Evolutionary conservation across 768 basidiomycete species (phyloP).

Genomic region (Botryobasidium botryosum): DNA sequence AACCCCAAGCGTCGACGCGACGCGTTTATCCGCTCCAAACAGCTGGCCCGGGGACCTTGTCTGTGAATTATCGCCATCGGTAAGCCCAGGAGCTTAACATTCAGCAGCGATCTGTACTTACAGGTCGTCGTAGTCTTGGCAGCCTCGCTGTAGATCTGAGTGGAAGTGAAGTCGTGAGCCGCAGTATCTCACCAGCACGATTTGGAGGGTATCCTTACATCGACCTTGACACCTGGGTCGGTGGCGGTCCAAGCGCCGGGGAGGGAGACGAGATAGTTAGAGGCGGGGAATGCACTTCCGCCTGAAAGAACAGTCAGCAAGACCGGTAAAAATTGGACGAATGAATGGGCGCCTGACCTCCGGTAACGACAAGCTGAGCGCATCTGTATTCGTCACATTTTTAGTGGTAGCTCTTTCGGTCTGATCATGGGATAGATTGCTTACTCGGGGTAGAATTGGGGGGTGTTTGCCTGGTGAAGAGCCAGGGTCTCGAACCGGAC

Average conservation of each 20-base stretch:
- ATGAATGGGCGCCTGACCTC: too few relatives aligned
- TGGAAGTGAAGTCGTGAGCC: background rate
- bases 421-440: background rate
- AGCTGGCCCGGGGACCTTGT: too few relatives aligned
- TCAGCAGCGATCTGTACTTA: too few relatives aligned
- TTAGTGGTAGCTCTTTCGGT: background rate
- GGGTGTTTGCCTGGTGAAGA: slow-evolving; percentile 11
- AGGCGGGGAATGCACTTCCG: slow-evolving; percentile 6
- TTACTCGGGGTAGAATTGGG: slow-evolving; percentile 13
- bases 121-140: slow-evolving; percentile 7
- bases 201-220: background rate
- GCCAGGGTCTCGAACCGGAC: slow-evolving; percentile 7
- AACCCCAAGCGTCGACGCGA: too few relatives aligned
- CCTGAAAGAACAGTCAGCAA: too few relatives aligned
- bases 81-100: too few relatives aligned
- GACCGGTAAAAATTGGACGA: too few relatives aligned
- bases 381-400: too few relatives aligned
- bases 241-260: slow-evolving; percentile 8
- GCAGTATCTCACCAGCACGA: background rate
- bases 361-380: slow-evolving; percentile 6
- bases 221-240: slow-evolving; percentile 9
- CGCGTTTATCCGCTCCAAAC: too few relatives aligned
- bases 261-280: slow-evolving; percentile 9
- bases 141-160: slow-evolving; percentile 6
- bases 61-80: too few relatives aligned